Conservation (phyloP, 768 basidiomycete species). For the Termitomyces sp. region DNA sequence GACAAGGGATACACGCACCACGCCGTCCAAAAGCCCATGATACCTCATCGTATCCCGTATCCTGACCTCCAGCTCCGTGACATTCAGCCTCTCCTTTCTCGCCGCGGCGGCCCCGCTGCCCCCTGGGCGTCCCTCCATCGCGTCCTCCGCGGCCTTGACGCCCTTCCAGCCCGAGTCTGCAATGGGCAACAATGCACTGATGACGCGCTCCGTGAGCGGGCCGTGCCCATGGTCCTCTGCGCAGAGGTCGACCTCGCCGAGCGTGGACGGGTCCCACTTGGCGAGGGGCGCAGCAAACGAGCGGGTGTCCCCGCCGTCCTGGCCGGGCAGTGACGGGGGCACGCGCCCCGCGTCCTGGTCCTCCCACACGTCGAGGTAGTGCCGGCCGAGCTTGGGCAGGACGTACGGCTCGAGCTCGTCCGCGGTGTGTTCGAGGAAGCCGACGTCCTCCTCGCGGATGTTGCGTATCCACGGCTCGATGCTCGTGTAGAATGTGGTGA, state of each 20-base stretch:
- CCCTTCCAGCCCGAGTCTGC: conserved; percentile 71
- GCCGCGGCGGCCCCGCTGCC: conserved; percentile 77
- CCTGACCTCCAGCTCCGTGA: conserved; percentile 72
- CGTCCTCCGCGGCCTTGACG: conserved; percentile 79
- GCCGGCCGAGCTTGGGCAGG: conserved; percentile 80
- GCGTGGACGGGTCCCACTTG: conserved; percentile 80
- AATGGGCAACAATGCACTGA: conserved; percentile 68
- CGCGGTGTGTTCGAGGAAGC: conserved; percentile 86
- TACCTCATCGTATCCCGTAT: conserved; percentile 73
- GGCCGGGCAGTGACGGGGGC: conserved; percentile 20
- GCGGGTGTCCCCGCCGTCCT: conserved; percentile 24
- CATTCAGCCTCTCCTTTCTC: conserved; percentile 69
- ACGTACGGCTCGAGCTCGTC: conserved; percentile 87
- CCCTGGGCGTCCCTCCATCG: conserved; percentile 78
- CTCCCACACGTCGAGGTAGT: conserved; percentile 92
- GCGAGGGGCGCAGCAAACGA: conserved; percentile 48
- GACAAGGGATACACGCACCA: conserved; percentile 42
- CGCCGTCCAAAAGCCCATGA: conserved; percentile 63
- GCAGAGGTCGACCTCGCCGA: conserved; percentile 64
- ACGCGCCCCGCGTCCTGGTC: conserved; percentile 70
- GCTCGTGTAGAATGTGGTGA: conserved; percentile 79
- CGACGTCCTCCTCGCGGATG: conserved; percentile 93
- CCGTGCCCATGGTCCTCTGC: conserved; percentile 82
- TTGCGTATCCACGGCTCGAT: conserved; percentile 88
- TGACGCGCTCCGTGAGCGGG: conserved; percentile 79